These are phyloP conservation scores for Vicia villosa DNA, from an alignment of 306 rosid species.

Conservation along the genomic window DNA sequence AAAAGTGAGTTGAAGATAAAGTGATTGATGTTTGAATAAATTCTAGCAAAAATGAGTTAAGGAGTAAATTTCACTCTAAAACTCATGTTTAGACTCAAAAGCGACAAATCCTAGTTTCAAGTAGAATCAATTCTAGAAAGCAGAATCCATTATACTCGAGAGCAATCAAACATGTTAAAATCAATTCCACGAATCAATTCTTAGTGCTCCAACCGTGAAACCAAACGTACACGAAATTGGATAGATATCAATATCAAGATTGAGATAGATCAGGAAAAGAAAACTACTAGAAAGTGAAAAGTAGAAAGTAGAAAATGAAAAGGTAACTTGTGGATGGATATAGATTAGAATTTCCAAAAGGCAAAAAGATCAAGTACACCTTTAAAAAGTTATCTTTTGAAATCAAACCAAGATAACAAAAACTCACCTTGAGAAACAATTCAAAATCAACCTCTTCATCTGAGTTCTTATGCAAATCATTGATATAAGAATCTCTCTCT, in stretches of 20 bases:
- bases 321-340: constrained; percentile 19
- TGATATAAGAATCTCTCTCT: constrained; percentile 78
- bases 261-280: constrained; percentile 5
- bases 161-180: too few species aligned
- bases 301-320: background rate
- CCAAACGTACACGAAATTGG: background rate
- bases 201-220: too few species aligned
- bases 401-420: background rate
- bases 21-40: too few species aligned
- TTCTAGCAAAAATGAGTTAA: too few species aligned
- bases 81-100: too few species aligned
- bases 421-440: constrained; percentile 79
- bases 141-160: too few species aligned
- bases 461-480: constrained; percentile 61
- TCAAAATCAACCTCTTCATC: constrained; percentile 90
- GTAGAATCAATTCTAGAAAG: too few species aligned
- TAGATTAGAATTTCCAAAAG: constrained; percentile 21
- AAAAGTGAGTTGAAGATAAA: too few species aligned
- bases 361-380: constrained; percentile 31
- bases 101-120: too few species aligned
- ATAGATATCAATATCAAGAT: constrained; percentile 18
- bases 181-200: too few species aligned
- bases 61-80: too few species aligned
- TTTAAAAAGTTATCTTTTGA: constrained; percentile 16
- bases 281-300: background rate